phyloP scores from a whole-genome alignment of 2,329 filamentous ascomycete species.

The Penicillium sp. region DNA sequence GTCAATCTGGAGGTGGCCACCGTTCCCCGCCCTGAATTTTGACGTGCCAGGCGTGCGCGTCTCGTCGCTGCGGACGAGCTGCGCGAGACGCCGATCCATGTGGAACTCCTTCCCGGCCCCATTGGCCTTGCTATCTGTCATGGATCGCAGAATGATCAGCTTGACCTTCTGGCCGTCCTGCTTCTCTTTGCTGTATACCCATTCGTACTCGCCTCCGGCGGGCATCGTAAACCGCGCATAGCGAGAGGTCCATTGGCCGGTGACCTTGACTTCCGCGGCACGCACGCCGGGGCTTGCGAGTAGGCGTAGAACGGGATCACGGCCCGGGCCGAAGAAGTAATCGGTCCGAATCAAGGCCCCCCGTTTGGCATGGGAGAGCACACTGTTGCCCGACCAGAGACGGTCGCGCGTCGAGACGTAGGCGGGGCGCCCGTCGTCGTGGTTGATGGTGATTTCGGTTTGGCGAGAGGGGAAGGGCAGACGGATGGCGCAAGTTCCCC shows the following conservation, averaged over 20 bases:
- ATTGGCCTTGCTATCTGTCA: slow-evolving; percentile 5
- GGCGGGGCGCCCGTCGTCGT: slow-evolving; percentile 39
- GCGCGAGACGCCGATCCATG: slow-evolving; percentile 33
- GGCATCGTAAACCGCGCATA: slow-evolving; percentile 48
- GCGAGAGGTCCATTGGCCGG: slow-evolving; percentile 48
- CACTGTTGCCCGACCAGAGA: slow-evolving; percentile 50
- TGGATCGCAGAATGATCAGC: slow-evolving; percentile 27
- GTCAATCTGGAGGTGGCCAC: slow-evolving; percentile 53
- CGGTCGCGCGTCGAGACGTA: slow-evolving; percentile 54
- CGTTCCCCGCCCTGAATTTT: slow-evolving; percentile 41
- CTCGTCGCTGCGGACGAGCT: slow-evolving; percentile 41
- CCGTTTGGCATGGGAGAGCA: slow-evolving; percentile 42
- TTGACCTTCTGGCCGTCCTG: slow-evolving; percentile 37
- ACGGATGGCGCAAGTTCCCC: slow-evolving; percentile 29
- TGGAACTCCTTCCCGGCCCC: slow-evolving; percentile 2
- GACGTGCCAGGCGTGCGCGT: slow-evolving; percentile 42
- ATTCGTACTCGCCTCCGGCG: slow-evolving; percentile 51
- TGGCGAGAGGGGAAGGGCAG: slow-evolving; percentile 40
- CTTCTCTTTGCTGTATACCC: slow-evolving; percentile 53
- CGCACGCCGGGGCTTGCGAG: slow-evolving; percentile 27
- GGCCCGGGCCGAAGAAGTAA: slow-evolving; percentile 57
- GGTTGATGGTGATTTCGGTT: slow-evolving; percentile 36
- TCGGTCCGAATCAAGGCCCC: slow-evolving; percentile 50
- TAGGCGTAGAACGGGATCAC: slow-evolving; percentile 50
- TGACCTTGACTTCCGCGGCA: slow-evolving; percentile 30